Evolutionary conservation across 1,284 basidiomycete genomes (phyloP), one percentile per base, ranked within the genome.

Genomic region (Ustilago vetiveriae): DNA sequence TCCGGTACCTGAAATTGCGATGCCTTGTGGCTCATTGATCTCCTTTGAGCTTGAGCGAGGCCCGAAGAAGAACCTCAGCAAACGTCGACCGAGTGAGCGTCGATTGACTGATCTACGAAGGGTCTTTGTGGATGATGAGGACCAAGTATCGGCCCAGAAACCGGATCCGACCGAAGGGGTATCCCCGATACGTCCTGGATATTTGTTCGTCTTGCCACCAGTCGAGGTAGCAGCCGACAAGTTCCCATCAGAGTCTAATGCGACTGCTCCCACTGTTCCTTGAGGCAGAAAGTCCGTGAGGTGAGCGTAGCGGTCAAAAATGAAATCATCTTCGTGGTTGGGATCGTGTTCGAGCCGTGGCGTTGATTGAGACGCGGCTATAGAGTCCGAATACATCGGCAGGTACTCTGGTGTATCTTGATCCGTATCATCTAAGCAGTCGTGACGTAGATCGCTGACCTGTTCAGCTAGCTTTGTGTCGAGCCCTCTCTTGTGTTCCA

Each of bases 251-350:
- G 85, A 76, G 78, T 92, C 91, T 26, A 92, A 83, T 2, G 90
- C 91, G 14, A 92, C 90, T 1, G 91, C 91, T 21, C 91, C 91
- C 3, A 92, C 90, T 0, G 90, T 92, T 3, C 90, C 91, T 37
- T 84, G 89, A 1, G 91, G 90, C 53, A 87, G 83, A 59, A 86
- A 84, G 74, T 90, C 89, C 3, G 89, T 82, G 21, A 66, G 33
- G 83, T 80, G 35, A 19, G 59, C 51, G 14, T 56, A 70, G 3
- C 35, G 41, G 37, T 57, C 52, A 23, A 64, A 51, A 10, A 70
- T 41, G 2, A 45, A 32, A 22, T 50, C 47, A 32, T 70, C 66
- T 41, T 53, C 40, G 46, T 55, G 64, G 9, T 51, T 44, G 3
- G 5, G n/a, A 16, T 33, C n/a, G 11, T 19, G 8, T 19, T 21